A percentile compares a stretch with the other conserved stretches of the same genome.
These are phyloP conservation scores for Hypoxylon sp. DNA, from an alignment of 2,329 filamentous ascomycete genomes.

Conservation along the genomic window DNA sequence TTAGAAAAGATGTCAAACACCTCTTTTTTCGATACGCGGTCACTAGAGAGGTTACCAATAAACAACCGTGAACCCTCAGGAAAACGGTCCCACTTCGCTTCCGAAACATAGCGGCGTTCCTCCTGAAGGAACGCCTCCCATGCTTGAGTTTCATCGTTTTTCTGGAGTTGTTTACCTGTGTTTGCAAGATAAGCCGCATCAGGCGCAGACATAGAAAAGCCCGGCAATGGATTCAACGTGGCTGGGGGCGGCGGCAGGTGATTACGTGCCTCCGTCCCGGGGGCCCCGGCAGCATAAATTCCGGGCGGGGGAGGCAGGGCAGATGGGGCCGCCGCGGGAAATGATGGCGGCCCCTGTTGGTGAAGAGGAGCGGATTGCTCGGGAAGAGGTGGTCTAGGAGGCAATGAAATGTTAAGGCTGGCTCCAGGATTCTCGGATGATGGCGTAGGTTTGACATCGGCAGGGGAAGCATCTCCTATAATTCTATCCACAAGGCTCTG, in stretches of 20 bases:
- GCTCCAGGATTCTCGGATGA: slow-evolving; percentile 43
- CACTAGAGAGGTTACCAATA: slow-evolving; percentile 91
- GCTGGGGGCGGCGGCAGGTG: slow-evolving; percentile 53
- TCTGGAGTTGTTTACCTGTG: slow-evolving; percentile 30
- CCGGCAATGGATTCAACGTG: slow-evolving; percentile 49
- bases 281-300: slow-evolving; percentile 56
- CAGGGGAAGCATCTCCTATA: slow-evolving; percentile 48
- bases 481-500: slow-evolving; percentile 52
- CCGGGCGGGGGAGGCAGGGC: slow-evolving; percentile 53
- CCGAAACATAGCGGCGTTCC: slow-evolving; percentile 81
- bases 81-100: slow-evolving; percentile 86
- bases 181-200: slow-evolving; percentile 33
- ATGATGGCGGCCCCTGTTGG: slow-evolving; percentile 53
- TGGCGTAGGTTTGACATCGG: slow-evolving; percentile 52
- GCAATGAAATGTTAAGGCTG: slow-evolving; percentile 57
- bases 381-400: slow-evolving; percentile 62
- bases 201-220: slow-evolving; percentile 41
- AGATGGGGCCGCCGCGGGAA: slow-evolving; percentile 44
- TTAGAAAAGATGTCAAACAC: slow-evolving; percentile 91
- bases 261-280: slow-evolving; percentile 54
- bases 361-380: slow-evolving; percentile 55
- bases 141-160: slow-evolving; percentile 58
- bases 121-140: slow-evolving; percentile 82
- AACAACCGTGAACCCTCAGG: slow-evolving; percentile 83
- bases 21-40: slow-evolving; percentile 93